Base-by-base conservation (phyloP, 192 early-diverging fungal genomes). In the Coemansia sp. region DNA sequence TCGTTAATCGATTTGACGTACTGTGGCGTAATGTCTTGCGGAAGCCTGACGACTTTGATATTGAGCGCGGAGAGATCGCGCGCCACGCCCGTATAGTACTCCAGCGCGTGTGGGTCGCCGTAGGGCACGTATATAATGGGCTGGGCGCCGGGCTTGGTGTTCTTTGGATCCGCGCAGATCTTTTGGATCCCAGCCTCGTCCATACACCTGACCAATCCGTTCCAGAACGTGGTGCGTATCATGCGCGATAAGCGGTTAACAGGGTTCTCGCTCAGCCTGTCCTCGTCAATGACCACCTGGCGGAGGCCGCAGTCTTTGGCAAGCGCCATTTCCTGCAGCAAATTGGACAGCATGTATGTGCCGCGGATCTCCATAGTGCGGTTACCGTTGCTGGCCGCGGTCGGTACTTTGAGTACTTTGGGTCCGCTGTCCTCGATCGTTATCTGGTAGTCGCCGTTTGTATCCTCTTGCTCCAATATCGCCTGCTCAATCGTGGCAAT, bases 191-290 rank as follows among this genome's bases (percentile, higher is more conserved):
- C 95, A 34, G 89, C 82, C 54, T 88, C 89, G 76, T 94, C 93
- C 71, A 95, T 93, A 72, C 91, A 88, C 42, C 93, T 85, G 16
- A 95, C 97, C n/a, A 99, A 80, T 0, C 93, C 96, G 76, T 98
- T 95, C 98, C 98, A 99, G 74, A 99, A 99, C 33, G 93, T 87
- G 65, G 88, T 92, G 68, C 91, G 89, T 72, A 99, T 97, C 89
- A 97, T 92, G 22, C 98, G 88, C 43, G 89, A 88, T 51, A 99
- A 76, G 2, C 96, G 89, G 67, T 95, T 91, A 24, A 98, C 90
- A 0, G 98, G 98, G 74, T 98, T 97, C 80, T 98, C 96, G 74
- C 91, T 95, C 24, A 99, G 83, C 2, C 95, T 86, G 24, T 90
- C 90, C 79, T 97, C 95, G 78, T 95, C 91, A 22, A 99, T 76